phyloP scores from a whole-genome alignment of 495 filamentous ascomycete genomes.

The Aspergillus heteromorphus region DNA sequence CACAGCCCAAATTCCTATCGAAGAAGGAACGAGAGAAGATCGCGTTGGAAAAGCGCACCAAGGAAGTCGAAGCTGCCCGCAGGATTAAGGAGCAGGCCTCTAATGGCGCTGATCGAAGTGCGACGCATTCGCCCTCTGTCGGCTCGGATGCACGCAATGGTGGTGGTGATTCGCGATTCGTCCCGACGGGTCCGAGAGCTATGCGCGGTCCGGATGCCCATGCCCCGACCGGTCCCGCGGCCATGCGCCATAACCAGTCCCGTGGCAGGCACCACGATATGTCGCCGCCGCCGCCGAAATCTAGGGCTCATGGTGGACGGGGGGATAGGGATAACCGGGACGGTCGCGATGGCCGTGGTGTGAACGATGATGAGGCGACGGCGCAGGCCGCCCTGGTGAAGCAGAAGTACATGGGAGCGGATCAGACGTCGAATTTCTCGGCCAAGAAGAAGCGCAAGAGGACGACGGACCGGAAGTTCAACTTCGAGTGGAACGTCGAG shows the following conservation, averaged over 20 bases:
- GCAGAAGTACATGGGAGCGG: constrained; percentile 88
- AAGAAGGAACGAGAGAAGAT: constrained; percentile 85
- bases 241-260: constrained; percentile 44
- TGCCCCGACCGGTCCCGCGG: constrained; percentile 47
- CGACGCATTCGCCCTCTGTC: constrained; percentile 4
- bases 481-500: constrained; percentile 96
- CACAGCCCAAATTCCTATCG: constrained; percentile 83
- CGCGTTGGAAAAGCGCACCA: constrained; percentile 76
- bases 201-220: constrained; percentile 56
- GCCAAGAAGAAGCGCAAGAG: constrained; percentile 94
- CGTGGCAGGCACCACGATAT: constrained; percentile 46
- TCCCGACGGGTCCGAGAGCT: constrained; percentile 77
- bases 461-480: constrained; percentile 96
- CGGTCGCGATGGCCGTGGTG: constrained; percentile 36
- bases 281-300: constrained; percentile 45
- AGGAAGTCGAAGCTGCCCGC: constrained; percentile 72
- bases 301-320: constrained; percentile 29
- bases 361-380: constrained; percentile 54
- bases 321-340: constrained; percentile 26
- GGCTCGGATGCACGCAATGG: constrained; percentile 19
- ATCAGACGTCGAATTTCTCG: constrained; percentile 82
- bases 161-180: constrained; percentile 23
- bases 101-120: constrained; percentile 30
- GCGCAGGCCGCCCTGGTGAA: constrained; percentile 72
- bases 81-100: constrained; percentile 26